Evolutionary conservation across 1,139 yeast species (phyloP).

Genomic region (Chernovozyma sophiae-reginae): DNA sequence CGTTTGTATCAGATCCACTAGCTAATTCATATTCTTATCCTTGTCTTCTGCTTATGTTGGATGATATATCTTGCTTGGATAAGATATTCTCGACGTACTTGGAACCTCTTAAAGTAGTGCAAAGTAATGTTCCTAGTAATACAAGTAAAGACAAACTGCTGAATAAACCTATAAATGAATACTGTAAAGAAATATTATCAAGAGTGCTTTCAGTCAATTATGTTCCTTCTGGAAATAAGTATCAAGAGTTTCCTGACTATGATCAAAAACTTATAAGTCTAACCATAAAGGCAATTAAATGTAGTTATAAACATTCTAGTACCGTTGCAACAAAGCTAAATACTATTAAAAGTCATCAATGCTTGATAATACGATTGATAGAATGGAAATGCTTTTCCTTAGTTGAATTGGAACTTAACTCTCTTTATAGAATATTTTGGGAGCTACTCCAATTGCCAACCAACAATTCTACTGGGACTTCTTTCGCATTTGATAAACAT

Average conservation of each 20-base stretch:
- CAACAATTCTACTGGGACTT: neutral
- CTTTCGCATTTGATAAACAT: too few relatives aligned
- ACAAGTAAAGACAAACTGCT: constrained; percentile 8
- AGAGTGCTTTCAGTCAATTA: constrained; percentile 8
- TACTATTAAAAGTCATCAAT: constrained; percentile 25
- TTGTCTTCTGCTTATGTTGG: constrained; percentile 1
- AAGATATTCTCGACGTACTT: constrained; percentile 6
- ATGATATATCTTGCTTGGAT: constrained; percentile 4
- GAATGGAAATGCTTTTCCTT: constrained; percentile 17
- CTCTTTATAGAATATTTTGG: constrained; percentile 10
- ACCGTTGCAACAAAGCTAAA: constrained; percentile 8
- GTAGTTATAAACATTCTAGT: constrained; percentile 14
- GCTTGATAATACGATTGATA: constrained; percentile 25
- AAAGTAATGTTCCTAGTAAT: constrained; percentile 3
- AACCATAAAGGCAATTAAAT: constrained; percentile 15
- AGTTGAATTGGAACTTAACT: neutral
- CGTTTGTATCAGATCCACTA: too few relatives aligned
- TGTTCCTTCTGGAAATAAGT: constrained; percentile 6
- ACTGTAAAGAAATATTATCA: constrained; percentile 6
- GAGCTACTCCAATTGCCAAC: constrained; percentile 1
- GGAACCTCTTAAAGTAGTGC: constrained; percentile 8
- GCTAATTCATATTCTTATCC: too few relatives aligned
- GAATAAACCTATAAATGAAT: constrained; percentile 8
- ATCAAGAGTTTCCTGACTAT: neutral
- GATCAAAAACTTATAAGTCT: constrained; percentile 7